These are phyloP conservation scores for Coccinonectria pachysandricola DNA, from an alignment of 2,329 filamentous ascomycete species.

Conservation along the genomic window DNA sequence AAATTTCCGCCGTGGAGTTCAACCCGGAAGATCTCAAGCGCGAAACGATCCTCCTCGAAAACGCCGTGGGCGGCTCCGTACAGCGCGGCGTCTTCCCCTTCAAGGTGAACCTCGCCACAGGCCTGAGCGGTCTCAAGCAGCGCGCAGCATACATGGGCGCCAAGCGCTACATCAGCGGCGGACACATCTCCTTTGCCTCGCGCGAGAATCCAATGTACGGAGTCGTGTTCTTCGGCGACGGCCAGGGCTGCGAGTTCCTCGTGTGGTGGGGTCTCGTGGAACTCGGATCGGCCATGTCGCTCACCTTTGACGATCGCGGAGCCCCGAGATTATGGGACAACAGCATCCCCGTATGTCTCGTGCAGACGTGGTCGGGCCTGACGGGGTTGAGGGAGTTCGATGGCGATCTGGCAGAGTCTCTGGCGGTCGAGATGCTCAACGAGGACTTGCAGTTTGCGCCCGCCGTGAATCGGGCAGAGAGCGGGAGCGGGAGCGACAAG, in stretches of 20 bases:
- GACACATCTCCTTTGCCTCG: slow-evolving; percentile 11
- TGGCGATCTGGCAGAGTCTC: slow-evolving; percentile 11
- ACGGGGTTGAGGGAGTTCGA: slow-evolving; percentile 13
- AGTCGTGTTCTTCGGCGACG: slow-evolving; percentile 15
- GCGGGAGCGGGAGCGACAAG: slow-evolving; percentile 12
- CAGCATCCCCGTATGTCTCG: slow-evolving; percentile 17
- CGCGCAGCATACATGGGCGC: slow-evolving; percentile 17
- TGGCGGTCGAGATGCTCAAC: slow-evolving; percentile 17
- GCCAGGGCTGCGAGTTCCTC: slow-evolving; percentile 15
- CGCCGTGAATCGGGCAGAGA: slow-evolving; percentile 11
- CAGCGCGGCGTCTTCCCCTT: slow-evolving; percentile 17
- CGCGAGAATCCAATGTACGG: slow-evolving; percentile 18
- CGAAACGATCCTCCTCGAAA: slow-evolving; percentile 16
- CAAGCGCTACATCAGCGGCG: slow-evolving; percentile 15
- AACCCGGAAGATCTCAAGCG: slow-evolving; percentile 16
- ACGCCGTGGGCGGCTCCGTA: slow-evolving; percentile 12
- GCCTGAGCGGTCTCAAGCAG: slow-evolving; percentile 12
- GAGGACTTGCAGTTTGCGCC: slow-evolving; percentile 16
- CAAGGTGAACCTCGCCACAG: slow-evolving; percentile 14
- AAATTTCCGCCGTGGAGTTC: slow-evolving; percentile 17
- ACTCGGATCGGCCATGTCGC: slow-evolving; percentile 15
- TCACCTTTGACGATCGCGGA: slow-evolving; percentile 13
- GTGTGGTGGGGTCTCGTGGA: slow-evolving; percentile 20
- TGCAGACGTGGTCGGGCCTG: slow-evolving; percentile 17
- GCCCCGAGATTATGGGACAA: slow-evolving; percentile 17